Evolutionary conservation across 2,329 filamentous ascomycete species (phyloP), one percentile per base, ranked within the genome.

Genomic region (Aureobasidium sp.): DNA sequence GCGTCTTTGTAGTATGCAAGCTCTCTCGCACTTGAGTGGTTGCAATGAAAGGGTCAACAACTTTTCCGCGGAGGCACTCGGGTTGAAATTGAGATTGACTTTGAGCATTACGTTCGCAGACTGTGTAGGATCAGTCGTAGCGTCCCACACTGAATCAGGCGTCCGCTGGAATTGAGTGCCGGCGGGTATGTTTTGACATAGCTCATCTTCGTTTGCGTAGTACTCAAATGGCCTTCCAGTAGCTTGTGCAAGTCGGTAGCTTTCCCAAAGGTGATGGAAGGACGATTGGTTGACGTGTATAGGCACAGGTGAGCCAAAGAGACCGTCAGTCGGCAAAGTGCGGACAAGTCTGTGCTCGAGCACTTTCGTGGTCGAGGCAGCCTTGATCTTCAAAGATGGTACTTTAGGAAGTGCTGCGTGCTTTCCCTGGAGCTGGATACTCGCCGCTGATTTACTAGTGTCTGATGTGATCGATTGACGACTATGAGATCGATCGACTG

Each of bases 1-100:
- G 16, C 55, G 62, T 2, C 71, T 68, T 45, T 72, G 67, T 9
- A 73, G 51, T 6, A 64, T 39, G 11, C 59, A 61, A 13, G 47
- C 36, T 8, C 49, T 63, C 16, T 70, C 69, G 14, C 50, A 57
- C 8, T 63, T 50, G 2, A 68, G 64, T 7, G 64, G 59, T 13
- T 66, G 47, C 11, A 72, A 61, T 0, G 63, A 61, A 3, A 71
- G 36, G 2, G 65, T 53, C 39, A 71, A 68, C 6, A 71, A 6
- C 3, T 64, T 58, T 5, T 58, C 44, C 6, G 42, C 36, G 9
- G 36, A 50, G 0, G 42, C 21, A n/a, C 49, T 47, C 1, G 36
- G 2, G 4, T 57, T 62, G 21, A 55, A 62, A 11, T n/a, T 30
- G 29, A 62, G 53, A 10, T 42, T 59, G 14, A 34, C 54, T 45